These are phyloP conservation scores for Trypanosoma mega DNA, from an alignment of 208 protist genomes.

Conservation along the genomic window DNA sequence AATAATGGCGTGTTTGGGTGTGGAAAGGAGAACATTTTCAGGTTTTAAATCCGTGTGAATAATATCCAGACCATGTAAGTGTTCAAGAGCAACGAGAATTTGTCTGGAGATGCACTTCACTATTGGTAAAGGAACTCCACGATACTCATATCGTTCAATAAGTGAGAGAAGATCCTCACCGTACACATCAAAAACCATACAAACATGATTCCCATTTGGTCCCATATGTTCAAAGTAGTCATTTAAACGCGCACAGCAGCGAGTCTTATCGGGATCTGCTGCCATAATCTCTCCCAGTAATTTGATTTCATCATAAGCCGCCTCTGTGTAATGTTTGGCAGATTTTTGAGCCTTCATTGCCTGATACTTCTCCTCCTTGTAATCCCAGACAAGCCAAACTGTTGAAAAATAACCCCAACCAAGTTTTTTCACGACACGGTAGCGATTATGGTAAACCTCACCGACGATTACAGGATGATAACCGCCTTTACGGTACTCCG, in stretches of 20 bases:
- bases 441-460: slow-evolving; percentile 94
- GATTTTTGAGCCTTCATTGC: slow-evolving; percentile 87
- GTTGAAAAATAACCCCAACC: slow-evolving; percentile 99
- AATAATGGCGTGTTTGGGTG: slow-evolving; percentile 82
- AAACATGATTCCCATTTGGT: slow-evolving; percentile 91
- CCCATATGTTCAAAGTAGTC: slow-evolving; percentile 90
- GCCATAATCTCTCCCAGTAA: slow-evolving; percentile 81
- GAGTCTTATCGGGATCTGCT: slow-evolving; percentile 66
- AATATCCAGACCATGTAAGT: slow-evolving; percentile 93
- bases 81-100: slow-evolving; percentile 92
- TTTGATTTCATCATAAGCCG: slow-evolving; percentile 83
- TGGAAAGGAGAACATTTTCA: slow-evolving; percentile 94
- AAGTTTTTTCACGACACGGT: slow-evolving; percentile 94
- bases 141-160: slow-evolving; percentile 95
- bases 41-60: slow-evolving; percentile 98
- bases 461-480: slow-evolving; percentile 95
- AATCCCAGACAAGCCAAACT: slow-evolving; percentile 97
- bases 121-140: slow-evolving; percentile 93
- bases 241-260: slow-evolving; percentile 77
- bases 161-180: slow-evolving; percentile 95
- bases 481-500: slow-evolving; percentile 93
- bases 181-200: slow-evolving; percentile 97
- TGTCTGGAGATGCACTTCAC: slow-evolving; percentile 93
- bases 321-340: slow-evolving; percentile 76
- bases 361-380: slow-evolving; percentile 91